phyloP scores from a whole-genome alignment of 75 land plant species.

The Picea sitchensis region DNA sequence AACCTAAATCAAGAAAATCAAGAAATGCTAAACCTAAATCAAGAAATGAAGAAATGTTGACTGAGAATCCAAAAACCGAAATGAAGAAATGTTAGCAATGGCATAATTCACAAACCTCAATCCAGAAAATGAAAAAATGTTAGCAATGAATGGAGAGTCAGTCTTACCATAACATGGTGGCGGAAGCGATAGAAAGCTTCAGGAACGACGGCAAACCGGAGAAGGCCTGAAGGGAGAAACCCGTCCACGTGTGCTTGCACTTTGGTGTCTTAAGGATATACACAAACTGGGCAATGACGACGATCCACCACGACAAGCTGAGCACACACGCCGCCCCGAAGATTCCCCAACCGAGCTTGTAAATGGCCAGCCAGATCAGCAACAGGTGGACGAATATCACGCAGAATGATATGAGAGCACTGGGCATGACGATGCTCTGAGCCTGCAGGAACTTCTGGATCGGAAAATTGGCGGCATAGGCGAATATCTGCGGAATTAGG shows the following conservation, averaged over 20 bases:
- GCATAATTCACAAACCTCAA: no score
- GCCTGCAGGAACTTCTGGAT: constrained; percentile 62
- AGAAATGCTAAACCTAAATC: no score
- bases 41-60: no score
- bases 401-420: constrained; percentile 30
- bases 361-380: constrained; percentile 38
- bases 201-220: constrained; percentile 42
- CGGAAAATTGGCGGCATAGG: constrained; percentile 48
- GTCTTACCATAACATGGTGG: constrained; percentile 59
- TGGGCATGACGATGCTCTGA: constrained; percentile 56
- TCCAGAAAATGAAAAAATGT: background rate
- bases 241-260: constrained; percentile 52
- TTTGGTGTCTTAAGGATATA: constrained; percentile 30
- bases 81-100: background rate
- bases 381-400: constrained; percentile 35
- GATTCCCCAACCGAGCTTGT: constrained; percentile 37
- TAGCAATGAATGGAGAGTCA: background rate
- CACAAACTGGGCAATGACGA: constrained; percentile 35
- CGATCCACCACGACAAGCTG: constrained; percentile 54
- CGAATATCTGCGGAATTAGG: constrained; percentile 57
- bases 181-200: constrained; percentile 47
- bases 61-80: background rate
- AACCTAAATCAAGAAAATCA: no score
- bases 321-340: constrained; percentile 41
- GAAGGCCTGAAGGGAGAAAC: constrained; percentile 42